Base-by-base conservation (phyloP, 805 yeast species). In the Babjeviella inositovora region DNA sequence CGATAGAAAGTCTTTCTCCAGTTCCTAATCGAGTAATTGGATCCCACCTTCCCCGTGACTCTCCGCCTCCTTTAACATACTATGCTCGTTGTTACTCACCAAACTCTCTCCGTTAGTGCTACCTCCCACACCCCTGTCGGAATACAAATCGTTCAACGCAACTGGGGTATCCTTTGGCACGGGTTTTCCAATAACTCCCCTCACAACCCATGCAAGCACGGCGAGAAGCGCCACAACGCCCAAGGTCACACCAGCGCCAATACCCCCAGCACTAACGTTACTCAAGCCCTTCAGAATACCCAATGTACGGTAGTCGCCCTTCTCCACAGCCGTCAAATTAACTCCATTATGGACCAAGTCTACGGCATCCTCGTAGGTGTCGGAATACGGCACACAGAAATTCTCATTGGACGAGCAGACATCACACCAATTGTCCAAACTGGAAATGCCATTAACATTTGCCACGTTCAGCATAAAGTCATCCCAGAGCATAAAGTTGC, bases 181-280 rank as follows among this genome's bases (percentile, higher is more conserved):
- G n/a, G n/a, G n/a, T n/a, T n/a, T n/a, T n/a, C n/a, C n/a, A n/a
- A n/a, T n/a, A n/a, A n/a, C n/a, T n/a, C n/a, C n/a, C n/a, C n/a
- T n/a, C n/a, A n/a, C n/a, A n/a, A n/a, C n/a, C n/a, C n/a, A 45
- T 18, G 26, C 40, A 7, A 40, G 23, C 11, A 33, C 45, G 22
- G 51, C 62, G 11, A 43, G 18, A 15, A 58, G 29, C 17, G 43
- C 28, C 32, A 56, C 32, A 7, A 54, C 62, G 27, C 53, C 58
- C 25, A 60, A 38, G 16, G 57, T 52, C 18, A 43, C 50, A 31
- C 64, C 64, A 15, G 63, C 66, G 29, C 68, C 67, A 31, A 59
- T 57, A 26, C 65, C 66, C 27, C 66, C 66, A 14, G 65, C 66
- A 18, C 29, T 62, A 7, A 62, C 63, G 11, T 45, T 38, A 5